These are phyloP conservation scores for Tephrocybe sp. DNA, from an alignment of 768 basidiomycete species.

Conservation along the genomic window DNA sequence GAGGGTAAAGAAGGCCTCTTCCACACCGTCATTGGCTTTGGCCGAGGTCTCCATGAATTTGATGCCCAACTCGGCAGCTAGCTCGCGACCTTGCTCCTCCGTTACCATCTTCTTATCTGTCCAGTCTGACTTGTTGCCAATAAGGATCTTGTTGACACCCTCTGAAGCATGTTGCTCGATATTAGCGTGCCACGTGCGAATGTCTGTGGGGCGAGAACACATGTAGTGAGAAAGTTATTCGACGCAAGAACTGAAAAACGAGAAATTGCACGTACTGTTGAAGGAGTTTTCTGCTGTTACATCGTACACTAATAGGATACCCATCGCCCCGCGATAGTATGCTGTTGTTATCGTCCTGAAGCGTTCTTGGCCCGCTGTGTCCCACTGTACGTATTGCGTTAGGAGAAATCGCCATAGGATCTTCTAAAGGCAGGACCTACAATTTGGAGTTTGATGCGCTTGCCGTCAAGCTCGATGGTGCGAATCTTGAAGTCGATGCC, in stretches of 20 bases:
- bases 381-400: constrained; percentile 66
- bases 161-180: constrained; percentile 99
- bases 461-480: constrained; percentile 96
- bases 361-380: constrained; percentile 98
- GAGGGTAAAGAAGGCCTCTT: constrained; percentile 97
- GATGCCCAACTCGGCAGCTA: constrained; percentile 93
- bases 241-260: constrained; percentile 2
- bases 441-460: constrained; percentile 98
- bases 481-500: constrained; percentile 99
- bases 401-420: not conserved
- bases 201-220: constrained; percentile 62
- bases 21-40: constrained; percentile 95
- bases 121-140: constrained; percentile 99
- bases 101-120: constrained; percentile 92
- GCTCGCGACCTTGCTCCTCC: constrained; percentile 86
- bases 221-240: too few relatives aligned
- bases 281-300: constrained; percentile 94
- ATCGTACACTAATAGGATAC: constrained; percentile 97
- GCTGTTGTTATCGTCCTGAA: constrained; percentile 98
- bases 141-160: constrained; percentile 98
- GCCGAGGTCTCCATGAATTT: constrained; percentile 98
- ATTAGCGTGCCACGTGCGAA: constrained; percentile 96
- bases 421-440: constrained; percentile 43
- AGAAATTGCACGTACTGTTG: constrained; percentile 66
- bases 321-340: constrained; percentile 99